Base-by-base conservation (phyloP, 352 stramenopile genomes). In the Stramenopiles sp. region DNA sequence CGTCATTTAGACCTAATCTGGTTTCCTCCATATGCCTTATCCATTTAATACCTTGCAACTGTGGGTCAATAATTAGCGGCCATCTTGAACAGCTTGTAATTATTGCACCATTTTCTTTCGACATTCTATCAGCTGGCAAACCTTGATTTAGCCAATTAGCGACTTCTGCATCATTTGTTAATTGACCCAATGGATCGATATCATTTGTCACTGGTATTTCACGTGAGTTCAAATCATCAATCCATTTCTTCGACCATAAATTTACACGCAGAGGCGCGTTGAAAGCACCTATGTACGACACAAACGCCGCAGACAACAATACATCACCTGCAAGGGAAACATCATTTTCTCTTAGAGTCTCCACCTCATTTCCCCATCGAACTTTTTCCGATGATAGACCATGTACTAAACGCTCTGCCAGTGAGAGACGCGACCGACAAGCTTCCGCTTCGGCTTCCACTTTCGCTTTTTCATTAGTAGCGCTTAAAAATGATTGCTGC, bases 141-240 rank as follows among this genome's bases (percentile, higher is more conserved):
- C 90, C 90, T 87, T 96, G 91, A 80, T 96, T 95, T 89, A 95
- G 91, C 92, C 92, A 96, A 75, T 94, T 88, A 0, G 92, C 92
- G 0, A 95, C 87, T 0, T 91, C 81, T 32, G 89, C 90, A 8
- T 90, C 91, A 80, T 92, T 89, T 32, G 89, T 94, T 0, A 97
- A 85, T 4, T 83, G 81, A 30, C 89, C 85, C 7, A 97, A 84
- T 0, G 92, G 92, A 82, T 97, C 92, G 7, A 96, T 84, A 0
- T 81, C 81, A 25, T 84, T 80, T 30, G 81, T 86, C 14, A 90
- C 39, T 29, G 92, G 92, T 80, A 97, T 96, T 75, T 95, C 91
- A 33, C 91, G 83, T 0, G 87, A 89, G 25, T 91, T 82, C 1
- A 97, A 86, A 81, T 96, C 92, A 0, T 90, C 88, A 0, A 97